Evolutionary conservation across 202 grass and related monocot species (phyloP).

Genomic region (Setaria italica): DNA sequence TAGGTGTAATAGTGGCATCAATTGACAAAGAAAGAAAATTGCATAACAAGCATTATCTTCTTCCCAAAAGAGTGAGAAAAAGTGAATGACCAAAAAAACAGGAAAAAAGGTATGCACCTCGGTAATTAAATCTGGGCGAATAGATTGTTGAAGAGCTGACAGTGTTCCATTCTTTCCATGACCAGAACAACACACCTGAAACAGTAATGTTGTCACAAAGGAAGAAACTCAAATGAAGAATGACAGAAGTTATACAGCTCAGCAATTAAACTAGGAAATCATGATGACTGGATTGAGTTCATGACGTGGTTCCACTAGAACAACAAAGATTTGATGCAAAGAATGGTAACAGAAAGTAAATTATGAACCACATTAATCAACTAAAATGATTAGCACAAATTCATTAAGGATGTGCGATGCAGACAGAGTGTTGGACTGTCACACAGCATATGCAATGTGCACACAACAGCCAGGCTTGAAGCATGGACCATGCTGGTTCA

Average conservation of each 20-base stretch:
- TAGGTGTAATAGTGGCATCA: not conserved
- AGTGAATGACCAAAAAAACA: conserved; percentile 1
- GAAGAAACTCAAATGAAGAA: conserved; percentile 33
- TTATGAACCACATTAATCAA: conserved; percentile 28
- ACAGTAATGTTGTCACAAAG: conserved; percentile 47
- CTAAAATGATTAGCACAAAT: conserved; percentile 9
- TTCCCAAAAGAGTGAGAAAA: conserved; percentile 17
- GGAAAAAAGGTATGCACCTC: conserved; percentile 60
- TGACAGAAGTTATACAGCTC: conserved; percentile 43
- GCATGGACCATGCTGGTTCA: not conserved
- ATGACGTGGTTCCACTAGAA: conserved; percentile 3
- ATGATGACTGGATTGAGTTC: conserved; percentile 53
- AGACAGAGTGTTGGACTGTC: too few species aligned
- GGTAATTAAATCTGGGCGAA: conserved; percentile 92
- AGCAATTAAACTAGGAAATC: conserved; percentile 56
- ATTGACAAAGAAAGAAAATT: conserved; percentile 20
- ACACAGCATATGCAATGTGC: too few species aligned
- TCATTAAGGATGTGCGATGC: not conserved
- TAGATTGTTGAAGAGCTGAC: conserved; percentile 91
- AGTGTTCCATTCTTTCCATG: conserved; percentile 97
- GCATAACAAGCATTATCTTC: conserved; percentile 24
- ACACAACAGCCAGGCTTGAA: not conserved
- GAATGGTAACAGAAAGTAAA: not conserved
- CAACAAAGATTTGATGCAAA: not conserved
- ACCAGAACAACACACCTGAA: conserved; percentile 96